Percentiles rank a stretch among this genome's conserved stretches.
These are phyloP conservation scores for Solanum lycopersicoides DNA, from an alignment of 257 asterid species.

Conservation along the genomic window DNA sequence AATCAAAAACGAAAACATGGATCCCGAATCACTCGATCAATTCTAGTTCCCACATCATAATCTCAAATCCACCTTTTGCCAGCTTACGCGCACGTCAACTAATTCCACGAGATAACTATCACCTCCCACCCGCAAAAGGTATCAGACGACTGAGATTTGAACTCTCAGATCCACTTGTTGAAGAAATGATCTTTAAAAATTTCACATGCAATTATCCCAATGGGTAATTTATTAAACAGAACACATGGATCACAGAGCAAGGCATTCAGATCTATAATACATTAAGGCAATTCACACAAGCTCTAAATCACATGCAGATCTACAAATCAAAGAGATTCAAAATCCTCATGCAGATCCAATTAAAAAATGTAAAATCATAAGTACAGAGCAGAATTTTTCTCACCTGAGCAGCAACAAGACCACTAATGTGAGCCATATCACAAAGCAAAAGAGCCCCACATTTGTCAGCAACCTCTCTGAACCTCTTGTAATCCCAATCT, in stretches of 20 bases:
- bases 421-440: slow-evolving; percentile 98
- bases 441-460: slow-evolving; percentile 75
- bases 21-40: neutral
- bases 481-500: slow-evolving; percentile 47
- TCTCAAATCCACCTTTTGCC: neutral
- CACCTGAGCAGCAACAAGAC: slow-evolving; percentile 97
- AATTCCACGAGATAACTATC: neutral
- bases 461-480: slow-evolving; percentile 47
- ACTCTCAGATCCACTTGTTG: neutral
- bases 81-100: neutral
- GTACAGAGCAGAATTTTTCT: neutral
- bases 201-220: neutral
- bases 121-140: neutral
- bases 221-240: neutral
- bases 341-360: neutral
- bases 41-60: neutral
- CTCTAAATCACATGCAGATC: neutral
- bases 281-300: neutral
- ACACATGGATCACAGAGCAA: neutral
- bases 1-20: neutral
- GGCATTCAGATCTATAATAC: neutral
- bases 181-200: neutral
- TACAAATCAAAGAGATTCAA: neutral
- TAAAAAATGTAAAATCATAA: neutral
- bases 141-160: neutral